Base-by-base conservation (phyloP, 495 filamentous ascomycete species). In the Neurospora sp. region DNA sequence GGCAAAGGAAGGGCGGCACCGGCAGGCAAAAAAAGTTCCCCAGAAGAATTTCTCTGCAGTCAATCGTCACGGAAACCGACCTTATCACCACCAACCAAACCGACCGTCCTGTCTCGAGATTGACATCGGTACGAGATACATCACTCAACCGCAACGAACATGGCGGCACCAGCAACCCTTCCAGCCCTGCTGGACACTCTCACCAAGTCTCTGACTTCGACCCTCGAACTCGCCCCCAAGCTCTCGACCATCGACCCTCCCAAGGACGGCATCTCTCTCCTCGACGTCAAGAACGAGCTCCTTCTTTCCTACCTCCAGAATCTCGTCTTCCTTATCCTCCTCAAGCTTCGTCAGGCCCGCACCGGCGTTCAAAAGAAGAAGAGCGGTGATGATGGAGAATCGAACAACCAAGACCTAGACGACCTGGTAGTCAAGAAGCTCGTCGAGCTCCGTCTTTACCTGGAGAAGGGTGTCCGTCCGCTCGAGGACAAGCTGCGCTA, bases 301-400 rank as follows among this genome's bases (percentile, higher is more conserved):
- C 89, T 99, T 17, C 91, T 99, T 59, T 94, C 96, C 2, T 99
- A 99, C 83, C 85, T 98, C 0, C 96, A 98, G 77, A 94, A 98
- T 77, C 88, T 97, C 5, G 93, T 95, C 39, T 97, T 97, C 76
- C 84, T 98, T 69, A 91, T 96, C 43, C 83, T 98, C 3, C 82
- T 94, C 59, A 96, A 97, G 80, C 80, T 98, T 21, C 88, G 93
- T 21, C 88, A 90, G 77, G 79, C 85, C 1, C 84, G 84, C 70
- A 82, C 79, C 21, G 76, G 78, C 2, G 70, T 80, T 0, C 77
- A 84, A 0, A 74, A 79, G n/a, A 74, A 79, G 0, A 76, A 82
- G 2, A 77, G 79, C 5, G 43, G n/a, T 9, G n/a, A 54, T 5
- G 54, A 62, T 24, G 48, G 21, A 24, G 78, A 79, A 9, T 10